Evolutionary conservation across 345 rosid genomes (phyloP).

Genomic region (Combretum micranthum): DNA sequence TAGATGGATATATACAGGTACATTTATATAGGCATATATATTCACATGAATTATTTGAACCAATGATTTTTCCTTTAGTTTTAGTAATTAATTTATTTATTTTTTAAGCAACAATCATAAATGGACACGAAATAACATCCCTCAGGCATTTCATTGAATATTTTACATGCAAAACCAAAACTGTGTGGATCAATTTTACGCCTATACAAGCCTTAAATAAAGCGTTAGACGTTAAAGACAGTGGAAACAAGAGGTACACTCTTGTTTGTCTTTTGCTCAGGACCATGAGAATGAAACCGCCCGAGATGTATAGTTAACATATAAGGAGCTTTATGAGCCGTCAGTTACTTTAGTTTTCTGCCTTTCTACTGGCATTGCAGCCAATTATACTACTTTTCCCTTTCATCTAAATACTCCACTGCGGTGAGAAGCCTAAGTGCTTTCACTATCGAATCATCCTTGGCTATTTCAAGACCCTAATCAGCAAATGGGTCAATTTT

Average conservation of each 20-base stretch:
- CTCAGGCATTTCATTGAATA: no score
- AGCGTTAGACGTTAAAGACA: no score
- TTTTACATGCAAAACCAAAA: no score
- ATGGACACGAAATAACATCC: no score
- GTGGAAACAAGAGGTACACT: slow-evolving; percentile 54
- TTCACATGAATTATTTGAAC: no score
- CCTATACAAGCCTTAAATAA: no score
- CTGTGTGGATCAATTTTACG: no score
- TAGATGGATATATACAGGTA: no score
- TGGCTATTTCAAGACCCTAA: slow-evolving; percentile 78
- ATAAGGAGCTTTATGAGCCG: slow-evolving; percentile 76
- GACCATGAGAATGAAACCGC: slow-evolving; percentile 75
- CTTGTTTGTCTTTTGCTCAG: slow-evolving; percentile 66
- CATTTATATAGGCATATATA: no score
- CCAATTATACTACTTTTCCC: slow-evolving; percentile 84
- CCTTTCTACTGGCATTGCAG: slow-evolving; percentile 86
- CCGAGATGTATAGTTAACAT: slow-evolving; percentile 79
- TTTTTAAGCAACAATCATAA: no score
- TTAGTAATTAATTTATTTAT: no score
- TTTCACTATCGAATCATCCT: slow-evolving; percentile 64
- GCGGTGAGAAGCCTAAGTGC: slow-evolving; percentile 73
- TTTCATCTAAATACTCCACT: slow-evolving; percentile 73
- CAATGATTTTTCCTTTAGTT: no score
- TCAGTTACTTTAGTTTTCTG: slow-evolving; percentile 72
- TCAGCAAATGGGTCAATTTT: slow-evolving; percentile 84